Base-by-base conservation (phyloP, 441 rosid species). In the Gossypium davidsonii region DNA sequence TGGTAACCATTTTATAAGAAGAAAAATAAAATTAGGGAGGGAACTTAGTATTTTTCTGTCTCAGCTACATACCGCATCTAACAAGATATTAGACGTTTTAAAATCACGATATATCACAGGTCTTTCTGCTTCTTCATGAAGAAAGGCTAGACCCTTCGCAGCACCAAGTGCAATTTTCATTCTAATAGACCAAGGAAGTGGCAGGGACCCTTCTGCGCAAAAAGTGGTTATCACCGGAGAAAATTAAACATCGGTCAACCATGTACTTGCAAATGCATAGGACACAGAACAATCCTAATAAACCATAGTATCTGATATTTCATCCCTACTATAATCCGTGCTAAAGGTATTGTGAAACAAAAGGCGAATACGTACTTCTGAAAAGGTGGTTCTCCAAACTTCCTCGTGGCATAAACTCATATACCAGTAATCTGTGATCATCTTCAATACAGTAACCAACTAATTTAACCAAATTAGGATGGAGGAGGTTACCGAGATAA, bases 141-240 rank as follows among this genome's bases (percentile, higher is more conserved):
- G 93, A 77, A 89, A 89, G 78, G 91, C 77, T 3, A 89, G 89
- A 58, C 93, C 93, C 75, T 85, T 89, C 4, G 93, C 91, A 77
- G 92, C 92, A 76, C 90, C 87, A 64, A 86, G 81, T 8, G 87
- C 90, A 52, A 88, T 86, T 74, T 88, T 88, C 87, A 88, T 83
- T 81, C 92, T 83, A 31, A 88, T 85, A 66, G 89, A 83, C 93
- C 93, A 89, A n/a, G 91, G 93, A 73, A 89, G 91, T 20, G 93
- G 93, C 79, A 89, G 79, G 74, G 93, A 85, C 84, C 93, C 93
- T 89, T 82, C 83, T 80, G 78, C 66, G 73, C 67, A 81, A 72
- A 74, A 79, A 67, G 73, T 78, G 85, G 79, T 76, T 71, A 57
- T 71, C 56, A 84, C 83, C 84, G 65, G 26, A 74, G 46, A 79